Conservation (phyloP, 2,329 filamentous ascomycete species). For the Penicillium decumbens region DNA sequence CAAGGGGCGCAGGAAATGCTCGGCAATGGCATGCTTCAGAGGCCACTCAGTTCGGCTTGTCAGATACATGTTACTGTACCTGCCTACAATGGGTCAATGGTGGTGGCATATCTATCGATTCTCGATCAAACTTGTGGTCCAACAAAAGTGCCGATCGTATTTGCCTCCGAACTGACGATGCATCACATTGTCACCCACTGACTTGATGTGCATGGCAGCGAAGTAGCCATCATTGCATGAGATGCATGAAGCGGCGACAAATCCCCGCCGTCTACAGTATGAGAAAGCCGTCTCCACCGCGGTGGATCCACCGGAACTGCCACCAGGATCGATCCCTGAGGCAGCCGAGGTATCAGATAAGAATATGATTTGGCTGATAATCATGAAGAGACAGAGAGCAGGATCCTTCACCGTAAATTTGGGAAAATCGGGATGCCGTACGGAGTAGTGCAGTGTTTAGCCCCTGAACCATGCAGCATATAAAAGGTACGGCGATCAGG, state of each 20-base stretch:
- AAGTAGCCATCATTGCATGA: not conserved
- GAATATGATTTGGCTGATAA: not conserved
- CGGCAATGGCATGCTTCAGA: not conserved
- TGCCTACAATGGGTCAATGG: not conserved
- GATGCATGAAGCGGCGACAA: not conserved
- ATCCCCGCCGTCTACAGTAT: not conserved
- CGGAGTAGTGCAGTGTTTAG: not conserved
- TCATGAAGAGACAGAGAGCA: not conserved
- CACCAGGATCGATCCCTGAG: not conserved
- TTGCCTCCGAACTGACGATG: not conserved
- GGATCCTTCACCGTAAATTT: not conserved
- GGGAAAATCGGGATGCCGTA: not conserved
- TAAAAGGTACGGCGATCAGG: not conserved
- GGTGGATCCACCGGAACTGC: slow-evolving; percentile 3
- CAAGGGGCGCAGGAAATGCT: not conserved
- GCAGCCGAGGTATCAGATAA: not conserved
- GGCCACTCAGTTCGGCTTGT: not conserved
- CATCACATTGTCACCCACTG: not conserved
- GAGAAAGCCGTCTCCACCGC: not conserved
- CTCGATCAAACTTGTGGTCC: not conserved
- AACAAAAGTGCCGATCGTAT: not conserved
- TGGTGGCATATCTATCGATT: not conserved
- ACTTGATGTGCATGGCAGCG: not conserved
- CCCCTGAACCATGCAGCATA: not conserved
- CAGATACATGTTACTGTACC: not conserved